Base-by-base conservation (phyloP, 768 basidiomycete genomes). In the Leccinum sublutescens region DNA sequence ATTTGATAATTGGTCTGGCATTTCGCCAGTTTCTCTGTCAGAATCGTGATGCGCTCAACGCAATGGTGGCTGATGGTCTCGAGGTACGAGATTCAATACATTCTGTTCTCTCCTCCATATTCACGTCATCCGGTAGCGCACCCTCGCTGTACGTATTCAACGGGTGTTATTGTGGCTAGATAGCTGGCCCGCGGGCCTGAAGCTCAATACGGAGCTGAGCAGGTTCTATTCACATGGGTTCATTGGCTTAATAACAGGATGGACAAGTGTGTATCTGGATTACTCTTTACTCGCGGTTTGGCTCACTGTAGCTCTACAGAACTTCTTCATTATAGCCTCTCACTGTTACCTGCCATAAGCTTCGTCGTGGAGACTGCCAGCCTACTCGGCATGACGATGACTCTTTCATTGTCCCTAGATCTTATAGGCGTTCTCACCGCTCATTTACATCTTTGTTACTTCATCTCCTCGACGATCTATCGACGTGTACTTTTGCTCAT, bases 121-220 rank as follows among this genome's bases (percentile, higher is more conserved):
- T 58, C 34, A 63, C 19, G 14, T 19, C 8, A 0, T 19, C 15
- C 49, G 56, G 43, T 34, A 75, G 72, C 60, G 61, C 29, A 59
- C 64, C 6, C 62, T 73, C 1, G 70, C 71, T 40, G 29, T 67
- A 57, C 74, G 76, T 51, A 70, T 89, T 9, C 80, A 82, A 47
- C 74, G 76, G 15, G 78, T 81, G 0, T 77, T 98, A 2, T 65
- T 79, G 1, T 98, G 95, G 95, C 80, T 99, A 12, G 90, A 97
- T 70, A 85, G 89, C 60, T 98, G 96, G 96, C 96, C 96, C 0
- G 94, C 88, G 2, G 96, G 97, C 1, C 76, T 99, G 43, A 99
- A 99, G 74, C 85, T 99, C 54, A 98, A 98, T 68, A 92, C 93
- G 0, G 92, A 98, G 65, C 81, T 99, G n/a, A 92, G 93, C 64